These are phyloP conservation scores for Spathaspora hagerdaliae DNA, from an alignment of 805 yeast genomes.

Conservation along the genomic window DNA sequence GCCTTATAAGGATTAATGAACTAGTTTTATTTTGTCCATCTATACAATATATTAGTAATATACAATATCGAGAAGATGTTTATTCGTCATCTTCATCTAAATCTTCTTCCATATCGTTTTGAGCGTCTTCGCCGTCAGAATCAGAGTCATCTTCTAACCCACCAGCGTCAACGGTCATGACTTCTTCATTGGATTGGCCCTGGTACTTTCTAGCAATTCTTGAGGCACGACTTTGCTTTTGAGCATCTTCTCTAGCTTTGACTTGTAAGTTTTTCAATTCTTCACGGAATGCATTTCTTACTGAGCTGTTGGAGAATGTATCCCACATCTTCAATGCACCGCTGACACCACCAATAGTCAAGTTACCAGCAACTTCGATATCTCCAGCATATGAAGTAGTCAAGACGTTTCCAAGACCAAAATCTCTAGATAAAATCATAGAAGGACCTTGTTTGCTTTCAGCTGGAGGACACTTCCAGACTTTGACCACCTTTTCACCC, in stretches of 20 bases:
- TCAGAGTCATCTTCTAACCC: conserved; percentile 53
- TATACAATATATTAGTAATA: not conserved
- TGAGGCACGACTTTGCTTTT: conserved; percentile 53
- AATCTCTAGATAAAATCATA: conserved; percentile 86
- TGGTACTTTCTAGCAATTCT: conserved; percentile 74
- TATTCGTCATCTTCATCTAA: conserved; percentile 16
- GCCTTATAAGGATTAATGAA: not conserved
- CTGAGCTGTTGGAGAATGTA: conserved; percentile 74
- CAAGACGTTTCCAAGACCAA: conserved; percentile 91
- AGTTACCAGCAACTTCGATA: conserved; percentile 75
- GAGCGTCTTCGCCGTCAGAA: conserved; percentile 41
- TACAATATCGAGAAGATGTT: not conserved
- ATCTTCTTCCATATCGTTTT: conserved; percentile 12
- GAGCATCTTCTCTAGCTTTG: conserved; percentile 56
- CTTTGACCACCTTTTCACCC: conserved; percentile 81
- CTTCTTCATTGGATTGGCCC: conserved; percentile 46
- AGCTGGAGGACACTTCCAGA: conserved; percentile 68
- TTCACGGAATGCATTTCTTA: conserved; percentile 62
- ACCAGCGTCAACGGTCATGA: conserved; percentile 62
- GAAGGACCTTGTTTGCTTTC: conserved; percentile 52
- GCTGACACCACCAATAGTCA: conserved; percentile 83
- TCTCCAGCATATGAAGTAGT: conserved; percentile 83
- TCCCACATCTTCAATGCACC: conserved; percentile 92
- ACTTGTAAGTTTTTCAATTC: conserved; percentile 54
- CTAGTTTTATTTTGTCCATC: no score